phyloP scores from a whole-genome alignment of 2,329 filamentous ascomycete species.

The Hymenoscyphus albidus region DNA sequence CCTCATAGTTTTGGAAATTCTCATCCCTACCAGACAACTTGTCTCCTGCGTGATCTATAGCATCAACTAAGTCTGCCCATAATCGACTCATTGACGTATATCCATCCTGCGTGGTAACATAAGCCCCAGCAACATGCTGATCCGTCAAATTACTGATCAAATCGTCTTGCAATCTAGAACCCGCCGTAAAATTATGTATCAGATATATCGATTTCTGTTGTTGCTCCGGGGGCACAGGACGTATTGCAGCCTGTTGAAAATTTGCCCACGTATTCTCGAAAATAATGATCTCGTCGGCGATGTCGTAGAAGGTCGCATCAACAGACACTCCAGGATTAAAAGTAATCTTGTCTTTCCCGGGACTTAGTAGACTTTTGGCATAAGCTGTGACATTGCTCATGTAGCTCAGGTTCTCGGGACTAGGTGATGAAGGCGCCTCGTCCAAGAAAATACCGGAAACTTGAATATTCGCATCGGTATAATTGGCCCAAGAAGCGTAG shows the following conservation, averaged over 20 bases:
- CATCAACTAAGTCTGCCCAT: conserved; percentile 15
- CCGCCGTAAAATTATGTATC: conserved; percentile 24
- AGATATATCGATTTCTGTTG: conserved; percentile 19
- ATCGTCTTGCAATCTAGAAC: conserved; percentile 13
- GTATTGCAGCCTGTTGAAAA: conserved; percentile 19
- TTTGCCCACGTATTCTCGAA: conserved; percentile 24
- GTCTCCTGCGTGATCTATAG: background rate
- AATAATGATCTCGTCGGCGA: conserved; percentile 25
- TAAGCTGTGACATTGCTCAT: conserved; percentile 22
- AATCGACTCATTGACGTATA: conserved; percentile 22
- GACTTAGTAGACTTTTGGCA: conserved; percentile 19
- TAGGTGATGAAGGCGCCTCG: conserved; percentile 16
- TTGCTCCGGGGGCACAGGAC: conserved; percentile 10
- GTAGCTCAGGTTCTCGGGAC: conserved; percentile 17
- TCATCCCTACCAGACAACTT: conserved; percentile 2
- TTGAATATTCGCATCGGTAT: conserved; percentile 19
- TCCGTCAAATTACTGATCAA: conserved; percentile 21
- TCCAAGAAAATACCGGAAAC: conserved; percentile 29
- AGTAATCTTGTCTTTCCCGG: conserved; percentile 18
- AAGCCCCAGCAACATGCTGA: conserved; percentile 18
- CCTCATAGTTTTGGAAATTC: conserved; percentile 1
- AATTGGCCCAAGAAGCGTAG: conserved; percentile 38
- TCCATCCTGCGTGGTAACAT: conserved; percentile 22
- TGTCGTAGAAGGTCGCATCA: conserved; percentile 20
- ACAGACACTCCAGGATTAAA: conserved; percentile 26